phyloP scores from a whole-genome alignment of 2,329 filamentous ascomycete species.

The Trichoderma endophyticum region DNA sequence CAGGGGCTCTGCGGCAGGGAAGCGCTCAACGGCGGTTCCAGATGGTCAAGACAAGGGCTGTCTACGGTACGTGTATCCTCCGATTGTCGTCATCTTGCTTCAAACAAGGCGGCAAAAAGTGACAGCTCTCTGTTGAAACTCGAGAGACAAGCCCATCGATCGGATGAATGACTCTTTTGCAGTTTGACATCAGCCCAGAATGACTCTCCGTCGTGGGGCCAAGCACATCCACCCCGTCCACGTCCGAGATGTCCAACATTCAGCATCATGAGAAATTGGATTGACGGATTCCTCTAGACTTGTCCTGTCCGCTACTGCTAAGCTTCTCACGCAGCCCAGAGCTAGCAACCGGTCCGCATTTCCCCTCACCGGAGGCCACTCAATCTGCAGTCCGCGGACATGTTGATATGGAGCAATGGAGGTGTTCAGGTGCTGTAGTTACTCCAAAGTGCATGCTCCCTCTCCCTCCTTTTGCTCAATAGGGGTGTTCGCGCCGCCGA shows the following conservation, averaged over 20 bases:
- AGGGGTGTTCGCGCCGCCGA: neutral
- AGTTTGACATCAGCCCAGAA: neutral
- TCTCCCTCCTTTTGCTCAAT: neutral
- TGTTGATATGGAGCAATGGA: neutral
- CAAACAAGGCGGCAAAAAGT: neutral
- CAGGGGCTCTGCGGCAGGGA: neutral
- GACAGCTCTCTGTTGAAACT: neutral
- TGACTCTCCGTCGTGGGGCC: neutral
- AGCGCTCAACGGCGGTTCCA: neutral
- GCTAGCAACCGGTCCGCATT: neutral
- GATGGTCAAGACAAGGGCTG: neutral
- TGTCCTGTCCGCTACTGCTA: neutral
- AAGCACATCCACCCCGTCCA: neutral
- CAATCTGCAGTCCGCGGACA: neutral
- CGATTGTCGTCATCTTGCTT: neutral
- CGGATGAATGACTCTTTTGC: neutral
- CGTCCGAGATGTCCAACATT: neutral
- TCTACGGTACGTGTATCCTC: neutral
- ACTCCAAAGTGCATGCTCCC: neutral
- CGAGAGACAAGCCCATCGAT: neutral
- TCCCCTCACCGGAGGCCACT: slow-evolving; percentile 2
- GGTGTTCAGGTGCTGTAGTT: neutral
- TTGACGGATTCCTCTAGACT: neutral
- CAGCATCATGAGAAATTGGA: neutral
- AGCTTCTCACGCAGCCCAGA: neutral